These are phyloP conservation scores for Rehmannia glutinosa DNA, from an alignment of 257 asterid genomes.

Conservation along the genomic window DNA sequence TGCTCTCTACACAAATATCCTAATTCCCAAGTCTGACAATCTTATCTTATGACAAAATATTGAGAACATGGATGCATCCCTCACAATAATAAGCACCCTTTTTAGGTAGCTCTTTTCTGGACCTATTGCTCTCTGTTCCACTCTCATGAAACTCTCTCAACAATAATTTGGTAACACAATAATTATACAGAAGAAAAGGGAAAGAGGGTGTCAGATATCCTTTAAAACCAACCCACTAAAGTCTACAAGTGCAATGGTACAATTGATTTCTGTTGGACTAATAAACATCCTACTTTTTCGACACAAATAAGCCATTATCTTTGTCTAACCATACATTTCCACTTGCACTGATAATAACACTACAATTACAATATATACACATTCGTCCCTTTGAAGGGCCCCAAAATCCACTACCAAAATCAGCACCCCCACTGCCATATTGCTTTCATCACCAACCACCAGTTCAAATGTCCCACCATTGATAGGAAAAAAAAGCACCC, in stretches of 20 bases:
- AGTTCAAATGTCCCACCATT: slow-evolving; percentile 36
- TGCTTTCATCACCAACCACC: slow-evolving; percentile 58
- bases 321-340: slow-evolving; percentile 32
- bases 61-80: too few relatives aligned
- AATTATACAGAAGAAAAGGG: slow-evolving; percentile 20
- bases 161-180: slow-evolving; percentile 26
- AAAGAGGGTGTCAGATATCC: slow-evolving; percentile 27
- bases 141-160: background rate
- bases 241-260: slow-evolving; percentile 4
- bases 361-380: slow-evolving; percentile 30
- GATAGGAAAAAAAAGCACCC: slow-evolving; percentile 17
- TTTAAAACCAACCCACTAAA: slow-evolving; percentile 22
- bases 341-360: slow-evolving; percentile 33
- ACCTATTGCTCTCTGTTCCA: too few relatives aligned
- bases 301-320: slow-evolving; percentile 32
- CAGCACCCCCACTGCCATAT: slow-evolving; percentile 36
- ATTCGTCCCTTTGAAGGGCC: slow-evolving; percentile 37
- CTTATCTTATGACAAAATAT: too few relatives aligned
- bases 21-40: too few relatives aligned
- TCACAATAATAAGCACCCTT: too few relatives aligned
- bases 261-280: slow-evolving; percentile 30
- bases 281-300: slow-evolving; percentile 33
- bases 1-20: too few relatives aligned
- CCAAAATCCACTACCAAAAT: slow-evolving; percentile 22
- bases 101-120: too few relatives aligned